Conservation (phyloP, 2,329 filamentous ascomycete species). For the Conoideocrella luteorostrata region DNA sequence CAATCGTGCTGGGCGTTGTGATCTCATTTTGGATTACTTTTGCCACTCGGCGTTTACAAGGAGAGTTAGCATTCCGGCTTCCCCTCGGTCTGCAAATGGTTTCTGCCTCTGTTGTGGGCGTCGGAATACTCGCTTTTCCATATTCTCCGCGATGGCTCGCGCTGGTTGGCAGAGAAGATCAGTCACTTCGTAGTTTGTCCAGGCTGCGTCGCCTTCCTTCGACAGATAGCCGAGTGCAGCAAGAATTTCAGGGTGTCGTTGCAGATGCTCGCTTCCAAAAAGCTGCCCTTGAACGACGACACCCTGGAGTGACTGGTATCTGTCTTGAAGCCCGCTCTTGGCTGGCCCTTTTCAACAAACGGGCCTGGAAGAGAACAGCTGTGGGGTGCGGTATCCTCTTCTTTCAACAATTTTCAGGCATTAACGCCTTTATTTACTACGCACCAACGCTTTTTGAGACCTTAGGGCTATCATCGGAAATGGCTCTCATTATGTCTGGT, state of each 20-base stretch:
- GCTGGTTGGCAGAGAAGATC: too few species aligned
- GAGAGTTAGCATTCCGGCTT: conserved; percentile 2
- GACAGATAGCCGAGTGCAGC: too few species aligned
- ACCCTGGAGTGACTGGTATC: too few species aligned
- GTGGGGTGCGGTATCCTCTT: conserved; percentile 18
- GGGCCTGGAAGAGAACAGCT: neutral
- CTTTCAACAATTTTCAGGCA: conserved; percentile 31
- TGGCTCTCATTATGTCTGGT: conserved; percentile 31
- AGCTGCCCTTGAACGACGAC: too few species aligned
- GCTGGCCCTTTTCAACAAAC: too few species aligned
- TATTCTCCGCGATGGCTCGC: too few species aligned
- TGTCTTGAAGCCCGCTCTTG: too few species aligned
- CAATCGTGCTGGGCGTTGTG: neutral
- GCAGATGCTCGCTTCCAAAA: too few species aligned
- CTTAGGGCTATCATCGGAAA: conserved; percentile 27
- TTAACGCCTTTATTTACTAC: conserved; percentile 58
- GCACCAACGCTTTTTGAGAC: conserved; percentile 29
- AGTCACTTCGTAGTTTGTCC: too few species aligned
- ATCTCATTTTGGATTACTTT: neutral
- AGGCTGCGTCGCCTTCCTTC: too few species aligned
- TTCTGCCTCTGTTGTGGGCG: conserved; percentile 50
- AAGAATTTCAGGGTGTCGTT: too few species aligned
- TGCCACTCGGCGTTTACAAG: too few species aligned
- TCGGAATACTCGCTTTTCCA: conserved; percentile 19
- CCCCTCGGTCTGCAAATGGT: conserved; percentile 49